Base-by-base conservation (phyloP, 805 yeast species). In the Candida ulmi region DNA sequence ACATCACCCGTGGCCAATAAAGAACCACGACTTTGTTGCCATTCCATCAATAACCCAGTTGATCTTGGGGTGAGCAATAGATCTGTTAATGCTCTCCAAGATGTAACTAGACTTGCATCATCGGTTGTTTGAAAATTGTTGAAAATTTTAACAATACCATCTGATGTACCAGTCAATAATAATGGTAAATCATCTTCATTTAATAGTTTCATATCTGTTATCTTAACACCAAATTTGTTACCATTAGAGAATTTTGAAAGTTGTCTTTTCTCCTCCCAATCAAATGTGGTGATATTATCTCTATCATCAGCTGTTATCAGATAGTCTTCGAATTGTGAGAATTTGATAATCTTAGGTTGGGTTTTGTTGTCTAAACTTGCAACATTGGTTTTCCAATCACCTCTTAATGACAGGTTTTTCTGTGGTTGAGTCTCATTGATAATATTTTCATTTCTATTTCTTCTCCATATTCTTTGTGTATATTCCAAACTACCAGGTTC, bases 21-120 rank as follows among this genome's bases (percentile, higher is more conserved):
- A 1, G 95, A 78, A 0, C 99, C 99, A 44, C 96, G 69, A 33
- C 93, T 83, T 56, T 93, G 99, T 60, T 91, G 98, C 99, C 99
- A 93, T 50, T 93, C 98, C 11, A 90, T 78, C 16, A 88, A 73
- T 38, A 91, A 65, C 4, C 96, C 96, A 13, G 87, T 78, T 21
- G 88, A 81, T 52, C 86, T 73, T 19, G 91, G 85, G 0, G 95
- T 82, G 19, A 88, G 68, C 15, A 88, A 63, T 54, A 91, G 69
- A 58, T 90, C 96, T 0, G 95, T 83, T 42, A 93, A 69, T 0
- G 95, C 96, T 58, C 96, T 74, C 97, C 98, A 93, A 1, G 96
- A 77, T 0, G 95, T 75, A 3, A 88, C 78, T 38, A 87, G 61
- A 49, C 83, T 82, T 8, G 80, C 69, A 5, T 69, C 65, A 4